These are phyloP conservation scores for Aspergillus vadensis DNA, from an alignment of 2,329 filamentous ascomycete genomes.

Conservation along the genomic window DNA sequence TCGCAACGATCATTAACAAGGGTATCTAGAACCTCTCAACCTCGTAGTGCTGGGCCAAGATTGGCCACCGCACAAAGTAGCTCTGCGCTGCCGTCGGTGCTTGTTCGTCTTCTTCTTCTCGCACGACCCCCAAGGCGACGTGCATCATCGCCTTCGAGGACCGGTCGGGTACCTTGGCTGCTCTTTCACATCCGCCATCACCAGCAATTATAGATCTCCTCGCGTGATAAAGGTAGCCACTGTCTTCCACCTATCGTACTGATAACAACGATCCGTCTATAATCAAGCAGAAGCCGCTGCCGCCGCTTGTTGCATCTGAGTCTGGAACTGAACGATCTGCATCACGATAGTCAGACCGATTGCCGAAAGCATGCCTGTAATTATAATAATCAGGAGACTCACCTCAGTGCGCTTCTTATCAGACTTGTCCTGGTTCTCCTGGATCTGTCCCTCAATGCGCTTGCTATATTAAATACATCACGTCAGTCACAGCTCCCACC, in stretches of 20 bases:
- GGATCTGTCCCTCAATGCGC: constrained; percentile 67
- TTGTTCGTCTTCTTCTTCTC: background rate
- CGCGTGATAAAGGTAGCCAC: background rate
- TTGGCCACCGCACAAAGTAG: background rate
- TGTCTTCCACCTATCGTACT: background rate
- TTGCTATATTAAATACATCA: constrained; percentile 49
- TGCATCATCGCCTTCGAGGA: background rate
- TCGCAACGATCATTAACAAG: constrained; percentile 1
- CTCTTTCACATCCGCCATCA: background rate
- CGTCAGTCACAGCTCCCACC: constrained; percentile 8
- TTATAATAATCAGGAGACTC: constrained; percentile 22
- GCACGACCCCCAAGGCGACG: background rate
- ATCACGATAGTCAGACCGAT: constrained; percentile 19
- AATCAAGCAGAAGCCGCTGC: constrained; percentile 37
- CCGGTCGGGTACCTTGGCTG: background rate
- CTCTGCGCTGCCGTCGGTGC: background rate
- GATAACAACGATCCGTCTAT: background rate
- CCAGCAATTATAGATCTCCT: background rate
- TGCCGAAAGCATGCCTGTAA: background rate
- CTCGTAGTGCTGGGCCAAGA: background rate
- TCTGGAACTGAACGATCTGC: constrained; percentile 45
- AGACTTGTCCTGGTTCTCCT: constrained; percentile 63
- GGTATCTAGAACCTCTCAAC: constrained; percentile 3
- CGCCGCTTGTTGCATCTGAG: constrained; percentile 38
- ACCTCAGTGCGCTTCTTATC: constrained; percentile 68